Base-by-base conservation (phyloP, 2,329 filamentous ascomycete species). In the Aspergillus arachidicola region DNA sequence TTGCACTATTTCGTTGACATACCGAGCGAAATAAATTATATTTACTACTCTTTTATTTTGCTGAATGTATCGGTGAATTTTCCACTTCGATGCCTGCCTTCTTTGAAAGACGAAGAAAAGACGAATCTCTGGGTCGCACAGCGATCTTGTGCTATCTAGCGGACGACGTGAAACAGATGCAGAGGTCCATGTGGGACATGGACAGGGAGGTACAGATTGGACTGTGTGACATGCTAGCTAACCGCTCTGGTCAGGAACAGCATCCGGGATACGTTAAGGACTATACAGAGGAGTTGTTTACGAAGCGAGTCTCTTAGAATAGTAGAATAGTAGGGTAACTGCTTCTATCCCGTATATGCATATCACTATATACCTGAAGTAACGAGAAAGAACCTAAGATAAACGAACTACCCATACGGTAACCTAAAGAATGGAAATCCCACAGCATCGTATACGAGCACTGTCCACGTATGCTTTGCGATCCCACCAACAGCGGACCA, bases 401-500 rank as follows among this genome's bases (percentile, higher is more conserved):
- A 26, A 46, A 23, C 12, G 48, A n/a, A 5, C 28, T 19, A 30
- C 16, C 48, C 16, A 51, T 30, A 51, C 10, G 16, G 7, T n/a
- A 4, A 57, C 56, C 23, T 64, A 82, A 62, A 82, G 67, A 56
- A 84, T 76, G 16, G 79, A 77, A 56, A 84, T 75, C 32, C 82
- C 82, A 70, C 82, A 84, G 63, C 82, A 84, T 62, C 79, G 76
- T 57, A 84, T 78, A 30, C 76, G 74, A 21, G 76, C 78, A 43
- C 77, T 77, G 60, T 81, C 76, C 26, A 84, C 79, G 53, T 75
- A 68, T 9, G 80, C 80, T 41, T 76, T 73, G 21, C 80, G 73
- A 23, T 76, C 76, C 80, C 80, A 84, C 79, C 81, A 84, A 1
- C 81, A 69, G 16, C 64, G 66, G n/a, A 82, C 75, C 36, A 83